These are phyloP conservation scores for Sodiomyces alkalinus DNA, from an alignment of 2,329 filamentous ascomycete genomes.

Conservation along the genomic window DNA sequence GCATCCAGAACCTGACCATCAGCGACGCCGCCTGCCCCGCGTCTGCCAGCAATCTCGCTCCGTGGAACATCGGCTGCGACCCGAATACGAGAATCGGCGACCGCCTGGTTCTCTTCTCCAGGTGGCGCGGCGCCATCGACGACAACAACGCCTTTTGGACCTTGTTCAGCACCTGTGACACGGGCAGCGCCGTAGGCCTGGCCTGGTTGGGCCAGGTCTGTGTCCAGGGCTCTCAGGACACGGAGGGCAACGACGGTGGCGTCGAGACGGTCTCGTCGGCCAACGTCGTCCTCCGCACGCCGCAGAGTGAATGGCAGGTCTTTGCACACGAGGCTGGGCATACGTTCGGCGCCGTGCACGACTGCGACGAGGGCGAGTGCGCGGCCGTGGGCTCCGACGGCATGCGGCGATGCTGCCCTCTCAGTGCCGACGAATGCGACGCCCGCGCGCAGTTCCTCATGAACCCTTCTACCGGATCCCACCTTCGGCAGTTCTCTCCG, in stretches of 20 bases:
- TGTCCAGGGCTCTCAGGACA: conserved; percentile 38
- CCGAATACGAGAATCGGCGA: conserved; percentile 47
- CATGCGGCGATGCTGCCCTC: conserved; percentile 59
- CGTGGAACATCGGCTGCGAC: conserved; percentile 74
- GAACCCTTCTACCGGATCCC: conserved; percentile 72
- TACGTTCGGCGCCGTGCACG: conserved; percentile 91
- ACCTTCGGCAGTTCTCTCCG: conserved; percentile 67
- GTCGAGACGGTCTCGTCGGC: conserved; percentile 68
- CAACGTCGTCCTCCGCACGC: conserved; percentile 78
- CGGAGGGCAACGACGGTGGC: conserved; percentile 29
- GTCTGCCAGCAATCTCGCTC: conserved; percentile 46
- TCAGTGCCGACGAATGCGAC: conserved; percentile 52
- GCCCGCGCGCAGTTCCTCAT: conserved; percentile 77
- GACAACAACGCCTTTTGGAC: conserved; percentile 93
- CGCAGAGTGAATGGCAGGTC: conserved; percentile 83
- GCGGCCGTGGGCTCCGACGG: conserved; percentile 39
- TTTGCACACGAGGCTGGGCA: conserved; percentile 91
- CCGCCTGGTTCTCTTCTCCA: conserved; percentile 75
- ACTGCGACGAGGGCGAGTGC: conserved; percentile 63
- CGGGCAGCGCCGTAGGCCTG: conserved; percentile 72
- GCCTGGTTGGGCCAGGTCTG: conserved; percentile 91
- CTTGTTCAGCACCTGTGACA: conserved; percentile 67
- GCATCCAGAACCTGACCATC: conserved; percentile 72
- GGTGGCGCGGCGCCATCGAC: conserved; percentile 63
- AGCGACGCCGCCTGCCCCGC: conserved; percentile 61